Evolutionary conservation across 805 yeast genomes (phyloP), one percentile per base, ranked within the genome.

Genomic region (Naumovozyma dairenensis): DNA sequence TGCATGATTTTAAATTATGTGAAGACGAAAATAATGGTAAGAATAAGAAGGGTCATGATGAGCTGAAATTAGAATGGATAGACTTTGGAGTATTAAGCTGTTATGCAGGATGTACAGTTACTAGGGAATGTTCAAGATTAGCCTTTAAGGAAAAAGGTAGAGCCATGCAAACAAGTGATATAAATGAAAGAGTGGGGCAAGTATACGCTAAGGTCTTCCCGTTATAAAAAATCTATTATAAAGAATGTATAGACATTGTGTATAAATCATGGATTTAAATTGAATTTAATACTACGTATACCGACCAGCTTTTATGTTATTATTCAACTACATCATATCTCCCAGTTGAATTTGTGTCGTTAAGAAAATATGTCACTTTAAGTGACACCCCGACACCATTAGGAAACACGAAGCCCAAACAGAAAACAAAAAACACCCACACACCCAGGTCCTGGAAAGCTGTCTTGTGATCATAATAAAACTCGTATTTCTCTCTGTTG

Each of bases 91-190:
- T 76, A 38, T 48, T 80, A 24, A 78, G 86, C 2, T 75, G 84
- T 21, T 82, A 64, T 47, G 89, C 79, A 1, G 97, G 86, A 0
- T 66, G 80, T 21, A 49, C 72, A 0, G 59, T 81, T 3, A 84
- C 89, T 0, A 64, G 94, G 36, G 49, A 57, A 12, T 79, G 94
- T 28, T 69, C 85, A 1, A 48, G 58, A 13, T 57, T 67, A 37
- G 96, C 96, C 0, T 92, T 65, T 48, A 59, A 62, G 14, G 64
- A 66, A 31, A 67, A 74, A 38, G 82, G 83, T 1, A 62, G 97
- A 32, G 70, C 92, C 3, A 77, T 85, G 83, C 85, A 83, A 49
- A 84, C 98, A 0, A 73, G 85, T 3, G 83, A 87, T 52, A 61
- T 89, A 20, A 86, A 85, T 40, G 67, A 71, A 31, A 69, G 66